phyloP scores from a whole-genome alignment of 1,139 yeast genomes.

The Hemisphaericaspora xylanilytica region DNA sequence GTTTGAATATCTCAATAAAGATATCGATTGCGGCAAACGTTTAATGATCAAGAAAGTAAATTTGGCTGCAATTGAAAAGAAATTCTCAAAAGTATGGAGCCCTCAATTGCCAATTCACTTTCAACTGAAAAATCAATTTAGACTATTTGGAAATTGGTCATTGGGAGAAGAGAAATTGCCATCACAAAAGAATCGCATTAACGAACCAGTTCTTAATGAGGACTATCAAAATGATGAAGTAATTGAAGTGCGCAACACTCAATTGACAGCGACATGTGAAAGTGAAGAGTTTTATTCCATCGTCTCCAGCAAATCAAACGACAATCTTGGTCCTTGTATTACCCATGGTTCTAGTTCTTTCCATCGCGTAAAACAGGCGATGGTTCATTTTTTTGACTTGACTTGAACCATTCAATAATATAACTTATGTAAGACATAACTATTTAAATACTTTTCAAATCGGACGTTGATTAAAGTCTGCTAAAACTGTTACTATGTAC shows the following conservation, averaged over 20 bases:
- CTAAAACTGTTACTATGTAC: no score
- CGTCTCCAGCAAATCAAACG: neutral
- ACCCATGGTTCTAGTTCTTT: neutral
- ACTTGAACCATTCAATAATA: neutral
- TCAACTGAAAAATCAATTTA: neutral
- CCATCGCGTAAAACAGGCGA: neutral
- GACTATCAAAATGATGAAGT: neutral
- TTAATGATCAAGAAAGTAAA: conserved; percentile 4
- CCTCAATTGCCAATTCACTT: conserved; percentile 3
- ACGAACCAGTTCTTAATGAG: neutral
- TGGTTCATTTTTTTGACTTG: neutral
- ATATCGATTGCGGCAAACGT: neutral
- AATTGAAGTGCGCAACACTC: neutral
- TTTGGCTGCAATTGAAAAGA: conserved; percentile 7
- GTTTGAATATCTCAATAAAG: neutral
- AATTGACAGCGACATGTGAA: neutral
- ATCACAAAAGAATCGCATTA: neutral
- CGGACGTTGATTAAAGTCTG: no score
- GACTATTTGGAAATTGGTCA: conserved; percentile 3
- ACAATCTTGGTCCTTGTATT: neutral
- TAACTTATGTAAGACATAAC: no score
- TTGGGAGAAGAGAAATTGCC: neutral
- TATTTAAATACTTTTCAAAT: no score
- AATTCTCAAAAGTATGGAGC: conserved; percentile 5
- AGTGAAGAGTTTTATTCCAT: no score